Percentiles rank a stretch among this genome's conserved stretches.
phyloP scores from a whole-genome alignment of 1,139 yeast species.

The Nakaseomyces nivariensis region DNA sequence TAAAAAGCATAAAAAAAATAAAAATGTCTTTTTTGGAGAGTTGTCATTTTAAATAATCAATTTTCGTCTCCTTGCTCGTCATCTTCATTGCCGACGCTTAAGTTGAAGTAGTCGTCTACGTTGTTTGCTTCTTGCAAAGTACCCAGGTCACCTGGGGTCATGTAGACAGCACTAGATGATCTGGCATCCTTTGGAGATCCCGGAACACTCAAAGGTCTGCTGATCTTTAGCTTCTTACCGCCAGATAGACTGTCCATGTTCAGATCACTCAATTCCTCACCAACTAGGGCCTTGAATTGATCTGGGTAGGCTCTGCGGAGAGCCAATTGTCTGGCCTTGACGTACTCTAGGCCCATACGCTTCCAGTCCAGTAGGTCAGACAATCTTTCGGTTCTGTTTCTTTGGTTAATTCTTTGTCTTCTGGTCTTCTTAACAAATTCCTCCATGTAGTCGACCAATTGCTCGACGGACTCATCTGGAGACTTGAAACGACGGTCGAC shows the following conservation, averaged over 20 bases:
- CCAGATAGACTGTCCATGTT: slow-evolving; percentile 27
- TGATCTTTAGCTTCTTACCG: slow-evolving; percentile 50
- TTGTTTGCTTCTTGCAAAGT: slow-evolving; percentile 83
- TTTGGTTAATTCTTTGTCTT: slow-evolving; percentile 95
- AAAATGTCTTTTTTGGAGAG: not conserved
- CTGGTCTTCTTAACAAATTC: slow-evolving; percentile 82
- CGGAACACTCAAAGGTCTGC: slow-evolving; percentile 89
- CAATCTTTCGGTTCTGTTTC: slow-evolving; percentile 91
- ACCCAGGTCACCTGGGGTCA: slow-evolving; percentile 99
- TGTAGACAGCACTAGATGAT: slow-evolving; percentile 41
- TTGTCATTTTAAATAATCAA: not conserved
- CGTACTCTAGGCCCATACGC: slow-evolving; percentile 93
- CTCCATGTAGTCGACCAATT: slow-evolving; percentile 80
- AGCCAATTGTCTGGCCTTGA: slow-evolving; percentile 88
- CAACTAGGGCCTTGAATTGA: slow-evolving; percentile 49
- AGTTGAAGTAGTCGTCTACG: slow-evolving; percentile 77
- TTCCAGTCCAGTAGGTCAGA: slow-evolving; percentile 94
- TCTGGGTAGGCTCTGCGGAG: slow-evolving; percentile 91
- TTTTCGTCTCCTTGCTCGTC: slow-evolving; percentile 19
- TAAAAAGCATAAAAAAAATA: not conserved
- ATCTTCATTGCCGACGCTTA: slow-evolving; percentile 44
- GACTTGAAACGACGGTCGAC: slow-evolving; percentile 92
- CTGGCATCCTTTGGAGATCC: slow-evolving; percentile 75
- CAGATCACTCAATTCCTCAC: slow-evolving; percentile 21
- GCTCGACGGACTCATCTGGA: slow-evolving; percentile 89